Conservation (phyloP, 2,329 filamentous ascomycete species). For the Talaromyces sp. region DNA sequence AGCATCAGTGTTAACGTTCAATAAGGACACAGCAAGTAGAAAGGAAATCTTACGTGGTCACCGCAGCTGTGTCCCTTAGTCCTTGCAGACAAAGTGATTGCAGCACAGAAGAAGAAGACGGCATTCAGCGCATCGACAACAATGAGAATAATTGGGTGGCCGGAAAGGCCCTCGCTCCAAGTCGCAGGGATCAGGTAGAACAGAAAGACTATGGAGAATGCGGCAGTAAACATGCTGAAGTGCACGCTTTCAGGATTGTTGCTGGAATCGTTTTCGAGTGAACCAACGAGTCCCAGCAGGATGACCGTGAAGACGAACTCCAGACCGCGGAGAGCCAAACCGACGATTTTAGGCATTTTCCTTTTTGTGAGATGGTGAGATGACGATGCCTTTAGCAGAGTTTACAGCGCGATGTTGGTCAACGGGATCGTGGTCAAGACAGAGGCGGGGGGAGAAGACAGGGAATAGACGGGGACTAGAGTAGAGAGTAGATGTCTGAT, state of each 20-base stretch:
- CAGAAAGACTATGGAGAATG: constrained; percentile 45
- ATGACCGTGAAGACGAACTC: constrained; percentile 57
- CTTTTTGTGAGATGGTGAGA: neutral
- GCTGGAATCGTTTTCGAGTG: constrained; percentile 54
- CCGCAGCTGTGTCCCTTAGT: constrained; percentile 42
- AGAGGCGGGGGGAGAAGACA: neutral
- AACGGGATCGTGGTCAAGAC: neutral
- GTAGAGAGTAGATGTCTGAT: neutral
- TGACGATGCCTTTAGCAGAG: neutral
- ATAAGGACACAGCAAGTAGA: neutral
- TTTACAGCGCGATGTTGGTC: neutral
- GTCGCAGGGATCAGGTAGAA: constrained; percentile 45
- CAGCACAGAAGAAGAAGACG: constrained; percentile 46
- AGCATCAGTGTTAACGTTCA: neutral
- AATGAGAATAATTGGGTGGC: constrained; percentile 41
- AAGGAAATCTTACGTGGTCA: constrained; percentile 36
- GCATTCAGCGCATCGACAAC: constrained; percentile 44
- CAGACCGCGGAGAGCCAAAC: constrained; percentile 11
- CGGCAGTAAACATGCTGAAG: constrained; percentile 46
- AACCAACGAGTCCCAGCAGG: constrained; percentile 58
- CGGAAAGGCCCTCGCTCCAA: constrained; percentile 34
- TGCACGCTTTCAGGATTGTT: constrained; percentile 57
- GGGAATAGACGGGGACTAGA: neutral
- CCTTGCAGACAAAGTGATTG: constrained; percentile 45
- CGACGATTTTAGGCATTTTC: constrained; percentile 9